These are phyloP conservation scores for Ophiorrhiza pumila DNA, from an alignment of 257 asterid species.

Conservation along the genomic window DNA sequence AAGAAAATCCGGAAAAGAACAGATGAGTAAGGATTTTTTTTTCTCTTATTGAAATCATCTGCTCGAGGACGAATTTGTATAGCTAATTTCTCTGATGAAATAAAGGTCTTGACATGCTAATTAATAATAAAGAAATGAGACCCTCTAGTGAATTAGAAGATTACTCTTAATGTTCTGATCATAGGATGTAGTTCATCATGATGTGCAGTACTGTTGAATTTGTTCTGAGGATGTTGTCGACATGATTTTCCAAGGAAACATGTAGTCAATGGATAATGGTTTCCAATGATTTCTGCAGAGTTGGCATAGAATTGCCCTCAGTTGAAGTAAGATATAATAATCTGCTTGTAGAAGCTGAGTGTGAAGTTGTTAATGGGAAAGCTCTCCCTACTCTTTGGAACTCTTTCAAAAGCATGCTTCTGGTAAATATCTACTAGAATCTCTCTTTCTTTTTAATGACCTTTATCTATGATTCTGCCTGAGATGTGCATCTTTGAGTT, in stretches of 20 bases:
- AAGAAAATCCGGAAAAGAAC: conserved; percentile 43
- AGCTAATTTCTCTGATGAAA: background rate
- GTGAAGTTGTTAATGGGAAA: conserved; percentile 65
- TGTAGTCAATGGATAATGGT: background rate
- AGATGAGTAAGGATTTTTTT: conserved; percentile 34
- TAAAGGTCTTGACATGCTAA: background rate
- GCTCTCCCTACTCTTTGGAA: conserved; percentile 81
- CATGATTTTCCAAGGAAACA: background rate
- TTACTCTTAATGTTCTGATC: too few species aligned
- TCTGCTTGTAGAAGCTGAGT: conserved; percentile 52
- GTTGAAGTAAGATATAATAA: conserved; percentile 57
- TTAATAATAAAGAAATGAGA: background rate
- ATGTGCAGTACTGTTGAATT: background rate
- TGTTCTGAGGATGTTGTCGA: background rate
- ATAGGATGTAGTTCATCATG: background rate
- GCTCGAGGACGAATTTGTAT: too few species aligned
- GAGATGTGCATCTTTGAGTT: too few species aligned
- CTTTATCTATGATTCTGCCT: too few species aligned
- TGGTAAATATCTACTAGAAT: conserved; percentile 28
- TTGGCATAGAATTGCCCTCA: conserved; percentile 52
- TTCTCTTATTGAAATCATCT: too few species aligned
- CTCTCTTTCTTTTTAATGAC: too few species aligned
- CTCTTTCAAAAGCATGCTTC: conserved; percentile 44
- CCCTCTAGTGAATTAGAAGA: background rate
- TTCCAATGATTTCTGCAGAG: conserved; percentile 39